Evolutionary conservation across 176 grass and related monocot species (phyloP), one percentile per base, ranked within the genome.

Genomic region (Avena eriantha): DNA sequence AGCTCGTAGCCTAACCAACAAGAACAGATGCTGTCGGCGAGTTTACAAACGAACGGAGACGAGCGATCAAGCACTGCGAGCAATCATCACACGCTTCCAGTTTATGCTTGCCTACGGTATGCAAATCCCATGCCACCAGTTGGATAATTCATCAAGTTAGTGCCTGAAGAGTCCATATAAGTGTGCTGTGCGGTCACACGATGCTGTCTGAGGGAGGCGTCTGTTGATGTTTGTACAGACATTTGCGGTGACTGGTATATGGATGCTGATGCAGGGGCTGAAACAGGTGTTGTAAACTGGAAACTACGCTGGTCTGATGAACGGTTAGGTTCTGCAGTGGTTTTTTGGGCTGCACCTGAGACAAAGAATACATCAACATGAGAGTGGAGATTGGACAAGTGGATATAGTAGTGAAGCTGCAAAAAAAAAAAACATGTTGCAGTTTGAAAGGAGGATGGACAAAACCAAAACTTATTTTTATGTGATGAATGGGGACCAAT

Each of bases 281-380:
- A 63, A 48, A 63, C 12, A 73, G 70, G 73, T 63, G 73, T 33
- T 72, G 54, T 24, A 79, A 78, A 23, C 54, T 16, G 5, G 2
- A 16, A 78, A 46, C 9, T 57, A 64, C 43, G 73, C 45, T 86
- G 84, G 3, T 33, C 73, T 65, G 79, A 63, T 61, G 13, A 53
- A 47, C 33, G 63, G 43, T 77, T 86, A 63, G 41, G 22, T 31
- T 53, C 53, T 7, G 33, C 0, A 9, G 5, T 23, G 0, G 12
- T 70, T 82, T 43, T 85, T 51, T 14, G 26, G 53, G 79, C 54
- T 35, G 53, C 46, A 90, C 72, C 80, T 83, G 72, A 86, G 46
- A 55, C 72, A 34, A 36, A 77, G 26, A 59, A 69, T 35, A 72
- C 51, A 90, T 86, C 43, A 86, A 48, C 31, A 80, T 36, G 21